These are phyloP conservation scores for Spathaspora arborariae DNA, from an alignment of 805 yeast genomes.

Conservation along the genomic window DNA sequence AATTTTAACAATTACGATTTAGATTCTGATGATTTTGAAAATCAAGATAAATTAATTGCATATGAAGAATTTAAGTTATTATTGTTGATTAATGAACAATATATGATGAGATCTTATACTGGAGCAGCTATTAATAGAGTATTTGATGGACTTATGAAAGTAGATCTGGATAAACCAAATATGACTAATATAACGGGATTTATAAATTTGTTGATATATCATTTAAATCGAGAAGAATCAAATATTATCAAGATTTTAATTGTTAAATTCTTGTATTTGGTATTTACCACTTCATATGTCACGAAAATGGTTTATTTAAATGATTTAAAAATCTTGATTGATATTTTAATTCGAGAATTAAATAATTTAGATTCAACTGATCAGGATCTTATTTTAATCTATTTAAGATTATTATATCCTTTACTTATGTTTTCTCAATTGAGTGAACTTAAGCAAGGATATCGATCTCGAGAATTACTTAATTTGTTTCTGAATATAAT, in stretches of 20 bases:
- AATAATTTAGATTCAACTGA: constrained; percentile 62
- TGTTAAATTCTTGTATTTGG: constrained; percentile 69
- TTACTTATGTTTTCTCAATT: constrained; percentile 65
- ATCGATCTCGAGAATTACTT: constrained; percentile 53
- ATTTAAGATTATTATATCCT: constrained; percentile 71
- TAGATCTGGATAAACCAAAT: constrained; percentile 21
- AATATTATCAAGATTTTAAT: constrained; percentile 71
- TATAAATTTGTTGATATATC: constrained; percentile 52
- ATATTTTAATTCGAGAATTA: constrained; percentile 77
- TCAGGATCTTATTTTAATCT: constrained; percentile 44
- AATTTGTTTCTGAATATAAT: constrained; percentile 49
- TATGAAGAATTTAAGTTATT: constrained; percentile 68
- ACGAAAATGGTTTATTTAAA: constrained; percentile 72
- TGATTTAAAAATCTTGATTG: constrained; percentile 79
- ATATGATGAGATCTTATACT: constrained; percentile 56
- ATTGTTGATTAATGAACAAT: constrained; percentile 82
- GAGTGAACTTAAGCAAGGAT: constrained; percentile 41
- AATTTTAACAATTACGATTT: constrained; percentile 32
- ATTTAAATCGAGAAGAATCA: constrained; percentile 75
- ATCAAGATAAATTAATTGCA: constrained; percentile 50
- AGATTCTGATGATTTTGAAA: constrained; percentile 39
- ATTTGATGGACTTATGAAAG: constrained; percentile 47
- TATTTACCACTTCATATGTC: constrained; percentile 65
- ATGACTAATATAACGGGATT: constrained; percentile 53
- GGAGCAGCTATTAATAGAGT: constrained; percentile 42